Conservation (phyloP, 2,329 filamentous ascomycete species). For the Cordyceps sp. region DNA sequence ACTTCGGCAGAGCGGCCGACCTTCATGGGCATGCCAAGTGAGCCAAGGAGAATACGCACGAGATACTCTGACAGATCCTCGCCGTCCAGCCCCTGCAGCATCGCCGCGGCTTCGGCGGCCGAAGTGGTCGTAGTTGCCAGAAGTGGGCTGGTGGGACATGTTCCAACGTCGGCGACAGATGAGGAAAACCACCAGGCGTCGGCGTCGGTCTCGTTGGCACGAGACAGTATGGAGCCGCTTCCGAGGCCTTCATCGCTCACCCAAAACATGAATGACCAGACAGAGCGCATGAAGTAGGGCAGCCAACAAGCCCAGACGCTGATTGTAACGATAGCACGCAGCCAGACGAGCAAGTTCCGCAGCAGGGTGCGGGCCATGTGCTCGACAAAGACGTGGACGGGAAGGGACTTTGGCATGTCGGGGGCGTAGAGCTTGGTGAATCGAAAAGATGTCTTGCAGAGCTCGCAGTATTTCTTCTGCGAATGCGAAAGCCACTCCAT, state of each 20-base stretch:
- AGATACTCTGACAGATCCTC: constrained; percentile 16
- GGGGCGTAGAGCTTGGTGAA: constrained; percentile 97
- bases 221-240: constrained; percentile 12
- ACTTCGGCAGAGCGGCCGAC: constrained; percentile 8
- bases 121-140: constrained; percentile 15
- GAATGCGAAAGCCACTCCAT: constrained; percentile 99
- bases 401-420: constrained; percentile 76
- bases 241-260: constrained; percentile 61
- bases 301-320: constrained; percentile 81
- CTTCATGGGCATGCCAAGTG: constrained; percentile 11
- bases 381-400: constrained; percentile 62
- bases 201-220: constrained; percentile 8
- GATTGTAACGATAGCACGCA: constrained; percentile 60
- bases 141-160: constrained; percentile 19
- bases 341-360: constrained; percentile 58
- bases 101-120: constrained; percentile 11
- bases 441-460: constrained; percentile 95
- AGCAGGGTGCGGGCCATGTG: constrained; percentile 61
- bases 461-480: constrained; percentile 98
- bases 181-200: constrained; percentile 14
- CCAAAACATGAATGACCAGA: constrained; percentile 94
- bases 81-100: constrained; percentile 12
- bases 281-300: constrained; percentile 76
- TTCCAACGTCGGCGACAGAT: constrained; percentile 9
- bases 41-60: constrained; percentile 12